Evolutionary conservation across 257 asterid species (phyloP).

Genomic region (Schizonepeta tenuifolia): DNA sequence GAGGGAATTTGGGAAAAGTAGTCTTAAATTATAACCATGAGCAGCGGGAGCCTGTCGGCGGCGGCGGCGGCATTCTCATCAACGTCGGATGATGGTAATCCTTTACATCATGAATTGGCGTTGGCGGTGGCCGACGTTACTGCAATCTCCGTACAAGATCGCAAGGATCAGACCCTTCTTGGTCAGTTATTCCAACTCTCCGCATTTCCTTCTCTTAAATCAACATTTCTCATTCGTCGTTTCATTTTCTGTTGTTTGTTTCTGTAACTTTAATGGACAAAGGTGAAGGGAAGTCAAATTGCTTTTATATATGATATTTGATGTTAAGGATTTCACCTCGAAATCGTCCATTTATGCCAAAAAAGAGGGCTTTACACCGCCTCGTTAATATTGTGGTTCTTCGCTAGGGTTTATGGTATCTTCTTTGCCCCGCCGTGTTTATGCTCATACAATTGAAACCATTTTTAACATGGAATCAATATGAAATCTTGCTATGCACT

Average conservation of each 20-base stretch:
- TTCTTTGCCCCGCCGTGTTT: neutral
- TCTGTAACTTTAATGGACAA: neutral
- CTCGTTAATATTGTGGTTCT: neutral
- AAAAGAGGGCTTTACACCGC: too few relatives aligned
- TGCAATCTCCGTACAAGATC: conserved; percentile 63
- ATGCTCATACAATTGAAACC: neutral
- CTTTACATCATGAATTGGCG: conserved; percentile 43
- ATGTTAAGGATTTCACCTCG: neutral
- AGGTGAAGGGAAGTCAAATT: neutral
- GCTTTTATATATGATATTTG: neutral
- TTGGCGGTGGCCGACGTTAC: conserved; percentile 43
- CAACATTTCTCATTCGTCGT: neutral
- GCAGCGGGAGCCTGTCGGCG: conserved; percentile 55
- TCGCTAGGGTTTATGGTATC: conserved; percentile 7
- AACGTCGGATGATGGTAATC: conserved; percentile 49
- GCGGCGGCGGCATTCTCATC: conserved; percentile 42
- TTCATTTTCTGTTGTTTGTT: neutral
- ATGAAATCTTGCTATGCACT: neutral
- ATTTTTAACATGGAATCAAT: neutral
- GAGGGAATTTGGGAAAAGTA: neutral
- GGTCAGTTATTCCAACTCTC: conserved; percentile 40
- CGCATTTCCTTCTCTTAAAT: neutral
- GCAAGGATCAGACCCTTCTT: conserved; percentile 65
- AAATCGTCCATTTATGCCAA: neutral
- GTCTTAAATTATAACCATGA: conserved; percentile 29